These are phyloP conservation scores for Chrysosphaeria jannelii DNA, from an alignment of 2,329 filamentous ascomycete species.

Conservation along the genomic window DNA sequence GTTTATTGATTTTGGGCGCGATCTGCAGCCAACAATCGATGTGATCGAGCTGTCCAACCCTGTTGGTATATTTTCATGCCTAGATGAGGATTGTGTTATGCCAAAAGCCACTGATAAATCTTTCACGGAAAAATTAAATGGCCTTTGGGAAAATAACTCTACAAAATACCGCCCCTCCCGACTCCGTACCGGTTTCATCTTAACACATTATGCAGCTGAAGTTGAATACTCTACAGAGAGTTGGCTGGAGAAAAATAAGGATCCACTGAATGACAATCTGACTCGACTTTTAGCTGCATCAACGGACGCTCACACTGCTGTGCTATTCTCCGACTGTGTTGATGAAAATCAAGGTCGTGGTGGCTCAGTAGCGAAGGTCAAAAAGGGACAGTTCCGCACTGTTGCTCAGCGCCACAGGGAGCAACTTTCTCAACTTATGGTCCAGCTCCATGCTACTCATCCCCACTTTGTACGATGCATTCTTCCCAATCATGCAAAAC, in stretches of 20 bases:
- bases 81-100: slow-evolving; percentile 97
- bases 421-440: slow-evolving; percentile 88
- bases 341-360: slow-evolving; percentile 42
- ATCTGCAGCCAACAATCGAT: slow-evolving; percentile 91
- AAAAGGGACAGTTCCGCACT: slow-evolving; percentile 89
- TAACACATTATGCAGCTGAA: slow-evolving; percentile 92
- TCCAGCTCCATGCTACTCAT: slow-evolving; percentile 78
- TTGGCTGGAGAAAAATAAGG: slow-evolving; percentile 98
- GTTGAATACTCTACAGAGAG: slow-evolving; percentile 88
- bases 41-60: slow-evolving; percentile 88
- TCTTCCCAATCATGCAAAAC: slow-evolving; percentile 91
- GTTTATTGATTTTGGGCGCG: slow-evolving; percentile 94
- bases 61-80: slow-evolving; percentile 92
- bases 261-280: slow-evolving; percentile 89
- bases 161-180: slow-evolving; percentile 74
- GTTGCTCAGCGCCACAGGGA: slow-evolving; percentile 95
- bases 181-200: slow-evolving; percentile 69
- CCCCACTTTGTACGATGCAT: slow-evolving; percentile 97
- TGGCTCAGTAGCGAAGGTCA: slow-evolving; percentile 49
- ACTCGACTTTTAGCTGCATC: slow-evolving; percentile 67
- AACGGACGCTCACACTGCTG: slow-evolving; percentile 52
- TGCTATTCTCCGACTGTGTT: slow-evolving; percentile 59
- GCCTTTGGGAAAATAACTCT: slow-evolving; percentile 86
- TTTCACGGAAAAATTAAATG: slow-evolving; percentile 94
- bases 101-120: slow-evolving; percentile 91